Percentiles rank a stretch among this genome's conserved stretches.
Evolutionary conservation across 1,139 yeast genomes (phyloP).

Genomic region (Protomyces arabidopsidicola): DNA sequence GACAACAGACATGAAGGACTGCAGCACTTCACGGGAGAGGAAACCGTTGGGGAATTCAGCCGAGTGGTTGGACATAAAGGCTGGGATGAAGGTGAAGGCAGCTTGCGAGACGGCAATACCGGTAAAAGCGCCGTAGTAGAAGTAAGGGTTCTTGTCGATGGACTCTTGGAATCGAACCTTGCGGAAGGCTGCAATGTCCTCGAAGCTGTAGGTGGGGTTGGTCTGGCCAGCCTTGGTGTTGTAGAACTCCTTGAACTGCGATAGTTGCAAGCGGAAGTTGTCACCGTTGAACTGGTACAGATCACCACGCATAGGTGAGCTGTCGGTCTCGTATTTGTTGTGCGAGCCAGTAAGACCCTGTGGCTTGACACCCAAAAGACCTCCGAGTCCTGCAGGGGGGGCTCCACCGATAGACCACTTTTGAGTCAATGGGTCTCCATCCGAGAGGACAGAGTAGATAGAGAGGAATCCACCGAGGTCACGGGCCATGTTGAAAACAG

Average conservation of each 20-base stretch:
- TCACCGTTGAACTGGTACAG: conserved; percentile 20
- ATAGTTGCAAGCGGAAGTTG: conserved; percentile 11
- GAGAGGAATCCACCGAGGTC: conserved; percentile 21
- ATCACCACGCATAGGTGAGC: conserved; percentile 23
- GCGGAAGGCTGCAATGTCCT: conserved; percentile 9
- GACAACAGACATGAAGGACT: conserved; percentile 18
- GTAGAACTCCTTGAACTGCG: conserved; percentile 17
- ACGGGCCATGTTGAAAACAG: conserved; percentile 20
- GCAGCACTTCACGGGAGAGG: conserved; percentile 19
- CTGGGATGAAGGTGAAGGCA: conserved; percentile 24
- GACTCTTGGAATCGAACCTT: conserved; percentile 16
- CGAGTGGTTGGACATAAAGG: conserved; percentile 27
- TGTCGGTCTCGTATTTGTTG: conserved; percentile 27
- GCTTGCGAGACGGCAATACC: conserved; percentile 21
- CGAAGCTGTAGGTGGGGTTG: conserved; percentile 8
- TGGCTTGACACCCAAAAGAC: background rate
- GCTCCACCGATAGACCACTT: conserved; percentile 24
- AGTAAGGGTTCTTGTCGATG: conserved; percentile 7
- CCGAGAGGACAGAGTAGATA: conserved; percentile 9
- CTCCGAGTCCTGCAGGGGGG: conserved; percentile 3
- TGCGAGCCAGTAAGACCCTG: conserved; percentile 22
- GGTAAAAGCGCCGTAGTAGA: conserved; percentile 22
- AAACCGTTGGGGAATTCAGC: conserved; percentile 27
- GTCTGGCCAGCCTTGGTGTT: conserved; percentile 8
- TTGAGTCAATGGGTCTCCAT: conserved; percentile 6